Percentiles rank a stretch among this genome's conserved stretches.
Evolutionary conservation across 2,329 filamentous ascomycete genomes (phyloP).

Genomic region (Fusarium ambrosium): DNA sequence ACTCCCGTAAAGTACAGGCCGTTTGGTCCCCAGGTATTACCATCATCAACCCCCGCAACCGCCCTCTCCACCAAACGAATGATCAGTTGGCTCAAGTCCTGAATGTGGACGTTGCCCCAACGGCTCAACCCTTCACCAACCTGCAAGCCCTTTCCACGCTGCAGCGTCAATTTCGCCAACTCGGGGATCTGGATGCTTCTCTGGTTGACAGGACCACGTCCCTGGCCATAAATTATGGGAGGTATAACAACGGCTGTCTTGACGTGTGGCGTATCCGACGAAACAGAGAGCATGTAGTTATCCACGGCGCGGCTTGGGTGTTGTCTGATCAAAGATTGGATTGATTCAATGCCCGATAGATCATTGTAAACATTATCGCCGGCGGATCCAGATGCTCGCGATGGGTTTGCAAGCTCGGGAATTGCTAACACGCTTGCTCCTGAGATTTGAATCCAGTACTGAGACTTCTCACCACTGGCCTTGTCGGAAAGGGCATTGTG

Average conservation of each 20-base stretch:
- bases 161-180: slow-evolving; percentile 42
- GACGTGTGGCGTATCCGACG: slow-evolving; percentile 31
- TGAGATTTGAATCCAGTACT: slow-evolving; percentile 53
- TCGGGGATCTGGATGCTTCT: slow-evolving; percentile 57
- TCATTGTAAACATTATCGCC: slow-evolving; percentile 52
- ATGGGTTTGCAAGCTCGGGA: slow-evolving; percentile 48
- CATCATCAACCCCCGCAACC: slow-evolving; percentile 32
- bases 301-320: slow-evolving; percentile 51
- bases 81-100: slow-evolving; percentile 50
- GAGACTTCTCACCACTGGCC: not conserved
- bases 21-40: slow-evolving; percentile 51
- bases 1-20: slow-evolving; percentile 53
- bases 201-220: slow-evolving; percentile 53
- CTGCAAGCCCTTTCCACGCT: slow-evolving; percentile 46
- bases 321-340: slow-evolving; percentile 45
- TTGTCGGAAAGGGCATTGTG: slow-evolving; percentile 15
- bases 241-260: slow-evolving; percentile 53
- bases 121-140: slow-evolving; percentile 50
- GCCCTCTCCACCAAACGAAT: slow-evolving; percentile 50
- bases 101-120: slow-evolving; percentile 55
- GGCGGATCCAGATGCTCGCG: slow-evolving; percentile 45
- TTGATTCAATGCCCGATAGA: slow-evolving; percentile 42
- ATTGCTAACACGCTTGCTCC: slow-evolving; percentile 52
- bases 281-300: slow-evolving; percentile 51
- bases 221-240: slow-evolving; percentile 56